Evolutionary conservation across 495 filamentous ascomycete genomes (phyloP), one percentile per base, ranked within the genome.

Genomic region (Filosporella fistucella): DNA sequence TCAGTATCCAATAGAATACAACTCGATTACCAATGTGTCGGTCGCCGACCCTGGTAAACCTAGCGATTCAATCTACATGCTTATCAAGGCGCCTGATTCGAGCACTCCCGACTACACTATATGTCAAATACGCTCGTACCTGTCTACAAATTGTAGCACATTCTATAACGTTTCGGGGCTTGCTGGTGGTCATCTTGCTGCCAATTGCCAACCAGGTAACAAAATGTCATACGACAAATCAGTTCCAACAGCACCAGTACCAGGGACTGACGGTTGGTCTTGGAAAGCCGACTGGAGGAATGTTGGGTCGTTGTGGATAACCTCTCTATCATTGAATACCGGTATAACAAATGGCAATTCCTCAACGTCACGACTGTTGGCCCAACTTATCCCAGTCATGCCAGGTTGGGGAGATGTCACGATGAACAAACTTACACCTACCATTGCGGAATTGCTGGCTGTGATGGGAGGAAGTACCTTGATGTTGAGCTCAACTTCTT

Each of bases 391-490:
- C 13, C 20, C 22, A n/a, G 13, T 26, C 13, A 22, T 9, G 8
- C 47, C 46, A 17, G 0, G 8, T 1, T 81, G 77, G 37, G 69
- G 85, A 38, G 40, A 73, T 16, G 62, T 72, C 11, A 55, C 74
- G 5, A 59, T 71, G 0, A 49, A 61, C 29, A 45, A 51, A 1
- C 34, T 49, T 14, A 58, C 83, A 0, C 86, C 86, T 0, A 84
- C 78, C 5, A 68, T 83, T 4, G 76, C 74, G 0, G 86, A 91
- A 58, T 77, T 77, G 0, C 62, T 91, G 0, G 83, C 84, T 0
- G 83, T 86, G 1, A 67, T 88, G 52, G 75, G 74, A 0, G 78
- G 78, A 12, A 77, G 69, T 48, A 89, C 84, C 0, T 60, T 89
- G 0, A 69, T 86, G 25, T 60, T 80, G 29, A 68, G 70, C 22